A percentile compares a stretch with the other conserved stretches of the same genome.
Conservation (phyloP, 2,329 filamentous ascomycete genomes). For the Xylariaceae sp. region DNA sequence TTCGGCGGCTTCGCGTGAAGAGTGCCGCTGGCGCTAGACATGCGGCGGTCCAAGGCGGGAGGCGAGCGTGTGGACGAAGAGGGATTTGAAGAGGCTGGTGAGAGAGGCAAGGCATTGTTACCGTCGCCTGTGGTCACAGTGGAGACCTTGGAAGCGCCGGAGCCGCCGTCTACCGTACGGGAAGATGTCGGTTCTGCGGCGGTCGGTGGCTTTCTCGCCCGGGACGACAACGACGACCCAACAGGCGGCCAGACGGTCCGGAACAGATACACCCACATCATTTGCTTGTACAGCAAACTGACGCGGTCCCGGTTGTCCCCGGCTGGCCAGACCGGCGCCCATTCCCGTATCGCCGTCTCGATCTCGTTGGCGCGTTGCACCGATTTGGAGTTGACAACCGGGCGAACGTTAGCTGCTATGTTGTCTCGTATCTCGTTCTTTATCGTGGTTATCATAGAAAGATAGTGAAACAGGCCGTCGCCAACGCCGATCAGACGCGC, state of each 20-base stretch:
- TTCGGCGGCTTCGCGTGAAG: conserved; percentile 4
- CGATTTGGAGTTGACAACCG: conserved; percentile 66
- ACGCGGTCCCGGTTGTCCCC: conserved; percentile 54
- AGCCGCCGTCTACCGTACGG: not conserved
- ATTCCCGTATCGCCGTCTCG: conserved; percentile 66
- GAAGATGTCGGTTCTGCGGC: conserved; percentile 26
- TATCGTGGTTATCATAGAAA: conserved; percentile 73
- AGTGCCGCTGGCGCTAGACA: conserved; percentile 11
- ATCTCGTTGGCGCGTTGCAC: conserved; percentile 70
- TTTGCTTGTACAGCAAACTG: conserved; percentile 57
- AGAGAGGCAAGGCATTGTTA: conserved; percentile 10
- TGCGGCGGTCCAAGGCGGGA: conserved; percentile 12
- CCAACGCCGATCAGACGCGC: conserved; percentile 70
- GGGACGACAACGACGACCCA: too few species aligned
- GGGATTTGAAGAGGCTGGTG: conserved; percentile 11
- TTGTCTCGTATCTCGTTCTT: conserved; percentile 68
- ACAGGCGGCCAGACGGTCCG: conserved; percentile 55
- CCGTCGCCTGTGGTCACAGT: conserved; percentile 1
- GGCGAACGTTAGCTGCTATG: conserved; percentile 56
- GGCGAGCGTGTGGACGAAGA: conserved; percentile 13
- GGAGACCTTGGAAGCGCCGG: not conserved
- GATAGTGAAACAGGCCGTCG: conserved; percentile 73
- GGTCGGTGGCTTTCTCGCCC: too few species aligned
- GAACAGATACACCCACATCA: conserved; percentile 61
- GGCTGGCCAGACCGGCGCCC: conserved; percentile 59